phyloP scores from a whole-genome alignment of 306 rosid genomes.

The Fragaria vesca region DNA sequence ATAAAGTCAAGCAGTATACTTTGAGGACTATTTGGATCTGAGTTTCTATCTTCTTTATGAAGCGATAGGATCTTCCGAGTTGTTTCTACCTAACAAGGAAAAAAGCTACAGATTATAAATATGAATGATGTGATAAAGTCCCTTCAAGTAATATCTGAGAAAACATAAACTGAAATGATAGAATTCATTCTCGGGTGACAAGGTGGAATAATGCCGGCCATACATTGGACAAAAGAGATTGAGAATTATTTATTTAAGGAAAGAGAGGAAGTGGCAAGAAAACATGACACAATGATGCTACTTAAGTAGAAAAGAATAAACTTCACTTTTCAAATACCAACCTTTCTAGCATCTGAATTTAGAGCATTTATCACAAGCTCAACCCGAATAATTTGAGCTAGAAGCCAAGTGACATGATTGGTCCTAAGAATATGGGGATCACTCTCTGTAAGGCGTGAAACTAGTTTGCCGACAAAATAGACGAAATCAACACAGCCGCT shows the following conservation, averaged over 20 bases:
- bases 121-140: slow-evolving; percentile 18
- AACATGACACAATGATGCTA: slow-evolving; percentile 15
- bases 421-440: slow-evolving; percentile 80
- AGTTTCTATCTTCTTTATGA: slow-evolving; percentile 89
- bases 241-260: neutral
- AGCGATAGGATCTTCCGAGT: slow-evolving; percentile 86
- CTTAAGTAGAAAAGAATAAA: slow-evolving; percentile 1
- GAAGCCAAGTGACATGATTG: slow-evolving; percentile 94
- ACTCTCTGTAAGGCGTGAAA: slow-evolving; percentile 77
- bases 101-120: slow-evolving; percentile 24
- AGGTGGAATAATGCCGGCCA: slow-evolving; percentile 13
- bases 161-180: slow-evolving; percentile 27
- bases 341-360: slow-evolving; percentile 94
- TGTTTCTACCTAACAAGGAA: slow-evolving; percentile 71
- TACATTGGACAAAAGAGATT: slow-evolving; percentile 16
- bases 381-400: slow-evolving; percentile 85
- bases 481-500: slow-evolving; percentile 95
- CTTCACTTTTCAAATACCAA: slow-evolving; percentile 39
- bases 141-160: slow-evolving; percentile 14
- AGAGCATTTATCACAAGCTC: slow-evolving; percentile 92
- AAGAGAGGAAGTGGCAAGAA: slow-evolving; percentile 21
- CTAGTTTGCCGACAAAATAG: slow-evolving; percentile 93
- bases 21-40: slow-evolving; percentile 90
- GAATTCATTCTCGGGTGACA: slow-evolving; percentile 19
- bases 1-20: slow-evolving; percentile 87